Percentiles rank a stretch among this genome's conserved stretches.
phyloP scores from a whole-genome alignment of 192 early-diverging fungal genomes.

The Coemansia sp. region DNA sequence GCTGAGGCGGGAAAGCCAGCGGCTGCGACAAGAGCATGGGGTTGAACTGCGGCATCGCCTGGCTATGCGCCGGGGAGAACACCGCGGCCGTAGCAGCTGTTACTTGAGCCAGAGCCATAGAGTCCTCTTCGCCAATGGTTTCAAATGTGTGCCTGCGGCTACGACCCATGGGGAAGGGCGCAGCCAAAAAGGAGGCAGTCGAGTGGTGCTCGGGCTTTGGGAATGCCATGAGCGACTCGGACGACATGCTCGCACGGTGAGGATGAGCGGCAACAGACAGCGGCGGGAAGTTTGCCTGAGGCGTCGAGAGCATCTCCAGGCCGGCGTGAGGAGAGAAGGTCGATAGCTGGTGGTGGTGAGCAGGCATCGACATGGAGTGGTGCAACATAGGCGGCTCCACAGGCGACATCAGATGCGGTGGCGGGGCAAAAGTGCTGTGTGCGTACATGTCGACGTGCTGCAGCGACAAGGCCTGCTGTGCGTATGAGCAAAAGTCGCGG shows the following conservation, averaged over 20 bases:
- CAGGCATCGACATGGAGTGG: not conserved
- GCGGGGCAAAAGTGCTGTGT: constrained; percentile 8
- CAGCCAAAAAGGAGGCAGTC: not conserved
- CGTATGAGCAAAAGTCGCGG: constrained; percentile 50
- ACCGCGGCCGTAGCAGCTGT: not conserved
- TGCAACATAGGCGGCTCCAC: not conserved
- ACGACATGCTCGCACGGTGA: constrained; percentile 23
- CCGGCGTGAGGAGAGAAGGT: not conserved
- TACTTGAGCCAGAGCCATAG: constrained; percentile 24
- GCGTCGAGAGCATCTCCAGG: not conserved
- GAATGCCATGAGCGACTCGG: constrained; percentile 28
- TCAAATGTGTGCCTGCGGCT: constrained; percentile 44
- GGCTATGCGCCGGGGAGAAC: constrained; percentile 9
- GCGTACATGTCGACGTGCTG: constrained; percentile 36
- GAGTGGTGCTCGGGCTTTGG: constrained; percentile 1
- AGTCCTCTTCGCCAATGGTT: constrained; percentile 47
- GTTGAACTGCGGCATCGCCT: constrained; percentile 25
- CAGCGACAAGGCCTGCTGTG: constrained; percentile 47
- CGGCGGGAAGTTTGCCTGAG: constrained; percentile 3
- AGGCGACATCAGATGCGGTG: constrained; percentile 8
- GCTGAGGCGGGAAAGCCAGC: constrained; percentile 41
- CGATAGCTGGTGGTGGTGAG: constrained; percentile 7
- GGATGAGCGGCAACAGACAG: constrained; percentile 2
- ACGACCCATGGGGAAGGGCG: constrained; percentile 12
- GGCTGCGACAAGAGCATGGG: constrained; percentile 48